phyloP scores from a whole-genome alignment of 2,329 filamentous ascomycete genomes.

The Raffaelea deltoideospora region DNA sequence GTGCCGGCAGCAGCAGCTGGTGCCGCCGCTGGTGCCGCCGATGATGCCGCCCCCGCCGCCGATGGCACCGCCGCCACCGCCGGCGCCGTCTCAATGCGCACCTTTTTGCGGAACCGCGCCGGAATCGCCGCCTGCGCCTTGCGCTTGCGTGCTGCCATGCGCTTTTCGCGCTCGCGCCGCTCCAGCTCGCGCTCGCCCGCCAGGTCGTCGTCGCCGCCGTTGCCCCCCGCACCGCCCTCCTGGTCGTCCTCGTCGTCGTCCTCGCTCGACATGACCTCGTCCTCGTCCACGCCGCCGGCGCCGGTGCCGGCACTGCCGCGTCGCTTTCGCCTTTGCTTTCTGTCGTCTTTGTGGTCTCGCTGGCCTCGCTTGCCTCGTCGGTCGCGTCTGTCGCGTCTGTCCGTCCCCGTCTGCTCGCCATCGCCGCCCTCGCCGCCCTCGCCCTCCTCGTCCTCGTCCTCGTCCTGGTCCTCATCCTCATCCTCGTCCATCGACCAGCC shows the following conservation, averaged over 20 bases:
- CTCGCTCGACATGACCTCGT: slow-evolving; percentile 29
- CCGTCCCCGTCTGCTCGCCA: slow-evolving; percentile 76
- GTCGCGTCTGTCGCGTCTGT: slow-evolving; percentile 64
- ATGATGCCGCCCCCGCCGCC: slow-evolving; percentile 16
- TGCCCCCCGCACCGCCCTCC: slow-evolving; percentile 31
- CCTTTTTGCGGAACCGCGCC: slow-evolving; percentile 57
- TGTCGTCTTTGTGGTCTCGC: too few relatives aligned
- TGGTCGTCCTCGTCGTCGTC: slow-evolving; percentile 68
- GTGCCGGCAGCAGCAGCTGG: slow-evolving; percentile 12
- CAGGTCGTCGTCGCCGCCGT: slow-evolving; percentile 42
- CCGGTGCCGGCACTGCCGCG: background rate
- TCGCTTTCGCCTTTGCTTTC: too few relatives aligned
- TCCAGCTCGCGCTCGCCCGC: slow-evolving; percentile 82
- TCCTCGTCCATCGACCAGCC: slow-evolving; percentile 60
- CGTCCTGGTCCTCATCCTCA: slow-evolving; percentile 56
- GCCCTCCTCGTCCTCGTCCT: slow-evolving; percentile 35
- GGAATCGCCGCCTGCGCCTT: slow-evolving; percentile 65
- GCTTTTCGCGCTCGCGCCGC: slow-evolving; percentile 55
- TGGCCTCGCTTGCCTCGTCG: slow-evolving; percentile 42
- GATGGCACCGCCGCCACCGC: slow-evolving; percentile 19
- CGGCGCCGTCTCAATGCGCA: slow-evolving; percentile 50
- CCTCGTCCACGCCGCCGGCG: slow-evolving; percentile 41
- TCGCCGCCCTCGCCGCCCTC: slow-evolving; percentile 28
- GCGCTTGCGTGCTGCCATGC: slow-evolving; percentile 56
- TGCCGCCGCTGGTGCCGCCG: slow-evolving; percentile 18